phyloP scores from a whole-genome alignment of 2,329 filamentous ascomycete genomes.

The Dothistroma septosporum region DNA sequence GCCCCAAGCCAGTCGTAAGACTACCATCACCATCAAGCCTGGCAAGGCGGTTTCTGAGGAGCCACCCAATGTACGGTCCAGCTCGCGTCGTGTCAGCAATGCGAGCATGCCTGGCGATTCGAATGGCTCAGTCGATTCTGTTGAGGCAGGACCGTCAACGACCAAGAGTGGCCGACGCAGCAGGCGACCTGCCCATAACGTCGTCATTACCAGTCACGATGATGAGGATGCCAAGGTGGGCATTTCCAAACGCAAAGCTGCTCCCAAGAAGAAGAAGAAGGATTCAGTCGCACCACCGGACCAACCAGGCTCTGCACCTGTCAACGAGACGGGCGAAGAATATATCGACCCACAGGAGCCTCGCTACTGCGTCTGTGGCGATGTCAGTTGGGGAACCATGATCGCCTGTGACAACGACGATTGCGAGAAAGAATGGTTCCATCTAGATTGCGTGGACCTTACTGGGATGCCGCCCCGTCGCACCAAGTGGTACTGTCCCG shows the following conservation, averaged over 20 bases:
- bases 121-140: constrained; percentile 16
- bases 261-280: constrained; percentile 58
- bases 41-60: constrained; percentile 48
- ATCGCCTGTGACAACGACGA: constrained; percentile 74
- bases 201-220: constrained; percentile 52
- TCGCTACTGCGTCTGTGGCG: constrained; percentile 72
- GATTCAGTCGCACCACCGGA: constrained; percentile 17
- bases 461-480: constrained; percentile 64
- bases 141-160: constrained; percentile 14
- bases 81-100: constrained; percentile 44
- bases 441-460: constrained; percentile 71
- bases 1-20: constrained; percentile 29
- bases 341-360: constrained; percentile 69
- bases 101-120: constrained; percentile 39
- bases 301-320: constrained; percentile 4
- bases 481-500: constrained; percentile 80
- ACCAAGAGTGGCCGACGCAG: constrained; percentile 47
- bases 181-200: constrained; percentile 68
- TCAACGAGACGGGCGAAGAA: constrained; percentile 30
- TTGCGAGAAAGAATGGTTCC: constrained; percentile 82
- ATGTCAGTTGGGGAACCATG: constrained; percentile 79
- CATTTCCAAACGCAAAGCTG: constrained; percentile 67
- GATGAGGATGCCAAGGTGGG: constrained; percentile 61
- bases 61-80: constrained; percentile 40
- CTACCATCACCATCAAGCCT: constrained; percentile 39